A percentile compares a stretch with the other conserved stretches of the same genome.
phyloP scores from a whole-genome alignment of 441 rosid genomes.

The Capsella rubella region DNA sequence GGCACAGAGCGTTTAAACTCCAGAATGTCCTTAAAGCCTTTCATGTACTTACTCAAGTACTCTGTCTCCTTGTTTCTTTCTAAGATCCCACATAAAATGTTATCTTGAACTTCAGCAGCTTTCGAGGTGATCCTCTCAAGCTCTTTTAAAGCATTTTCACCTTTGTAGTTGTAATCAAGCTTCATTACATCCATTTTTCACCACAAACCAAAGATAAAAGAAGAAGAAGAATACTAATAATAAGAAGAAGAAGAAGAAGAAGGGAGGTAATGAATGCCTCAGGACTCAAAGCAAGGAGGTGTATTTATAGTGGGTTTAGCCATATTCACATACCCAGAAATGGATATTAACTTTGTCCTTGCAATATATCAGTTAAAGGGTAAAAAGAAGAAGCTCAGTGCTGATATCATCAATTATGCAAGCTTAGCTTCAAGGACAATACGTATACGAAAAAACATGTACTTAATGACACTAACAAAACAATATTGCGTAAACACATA shows the following conservation, averaged over 20 bases:
- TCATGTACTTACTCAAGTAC: constrained; percentile 72
- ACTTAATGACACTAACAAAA: constrained; percentile 27
- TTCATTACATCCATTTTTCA: constrained; percentile 64
- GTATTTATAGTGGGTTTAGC: constrained; percentile 50
- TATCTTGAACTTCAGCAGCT: constrained; percentile 70
- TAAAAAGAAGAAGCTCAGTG: constrained; percentile 27
- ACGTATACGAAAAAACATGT: constrained; percentile 41
- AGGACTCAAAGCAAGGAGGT: constrained; percentile 36
- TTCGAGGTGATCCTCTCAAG: constrained; percentile 74
- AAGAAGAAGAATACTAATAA: neutral
- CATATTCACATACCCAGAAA: constrained; percentile 33
- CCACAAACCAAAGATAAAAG: constrained; percentile 20
- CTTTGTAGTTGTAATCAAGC: constrained; percentile 51
- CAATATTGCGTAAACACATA: constrained; percentile 27
- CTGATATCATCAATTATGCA: constrained; percentile 54
- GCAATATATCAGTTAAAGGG: constrained; percentile 47
- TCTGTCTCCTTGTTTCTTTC: constrained; percentile 64
- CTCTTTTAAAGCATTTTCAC: constrained; percentile 71
- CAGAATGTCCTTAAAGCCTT: constrained; percentile 57
- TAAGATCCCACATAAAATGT: constrained; percentile 67
- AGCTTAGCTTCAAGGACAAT: constrained; percentile 49
- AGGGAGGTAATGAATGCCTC: constrained; percentile 34
- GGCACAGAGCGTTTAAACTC: constrained; percentile 72
- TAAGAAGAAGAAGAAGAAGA: constrained; percentile 7
- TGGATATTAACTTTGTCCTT: constrained; percentile 38